Evolutionary conservation across 805 yeast species (phyloP).

Genomic region (Wickerhamomyces sydowiorum): DNA sequence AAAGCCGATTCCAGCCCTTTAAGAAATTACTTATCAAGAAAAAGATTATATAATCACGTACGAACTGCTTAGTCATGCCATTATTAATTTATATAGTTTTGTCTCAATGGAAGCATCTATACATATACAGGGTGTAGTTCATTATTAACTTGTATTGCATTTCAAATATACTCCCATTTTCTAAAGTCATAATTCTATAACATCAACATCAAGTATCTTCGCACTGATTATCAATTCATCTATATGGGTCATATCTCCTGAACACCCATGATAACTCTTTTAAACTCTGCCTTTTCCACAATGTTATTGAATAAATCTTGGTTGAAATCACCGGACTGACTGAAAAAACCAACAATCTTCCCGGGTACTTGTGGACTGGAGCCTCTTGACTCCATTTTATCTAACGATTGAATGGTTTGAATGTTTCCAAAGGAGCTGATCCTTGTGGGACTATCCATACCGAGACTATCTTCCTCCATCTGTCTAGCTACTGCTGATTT

Average conservation of each 20-base stretch:
- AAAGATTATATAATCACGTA: neutral
- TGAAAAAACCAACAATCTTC: neutral
- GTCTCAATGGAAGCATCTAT: too few species aligned
- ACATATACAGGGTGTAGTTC: too few species aligned
- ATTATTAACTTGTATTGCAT: too few species aligned
- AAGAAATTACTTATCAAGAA: neutral
- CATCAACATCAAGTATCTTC: too few species aligned
- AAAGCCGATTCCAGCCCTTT: neutral
- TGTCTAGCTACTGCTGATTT: too few species aligned
- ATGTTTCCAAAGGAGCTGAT: neutral
- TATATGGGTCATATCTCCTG: slow-evolving; percentile 4
- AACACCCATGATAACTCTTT: slow-evolving; percentile 16
- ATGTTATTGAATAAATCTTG: slow-evolving; percentile 9
- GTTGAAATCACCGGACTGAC: slow-evolving; percentile 1
- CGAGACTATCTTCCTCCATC: neutral
- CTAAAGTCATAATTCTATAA: too few species aligned
- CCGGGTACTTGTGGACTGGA: too few species aligned
- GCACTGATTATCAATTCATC: neutral
- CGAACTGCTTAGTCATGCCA: too few species aligned
- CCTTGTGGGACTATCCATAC: slow-evolving; percentile 8
- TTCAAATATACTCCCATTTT: too few species aligned
- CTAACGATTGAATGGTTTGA: neutral
- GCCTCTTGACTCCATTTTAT: neutral
- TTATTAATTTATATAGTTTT: too few species aligned
- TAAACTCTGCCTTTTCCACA: slow-evolving; percentile 15